These are phyloP conservation scores for Capillidium heterosporum DNA, from an alignment of 371 early-diverging fungal genomes.

Conservation along the genomic window DNA sequence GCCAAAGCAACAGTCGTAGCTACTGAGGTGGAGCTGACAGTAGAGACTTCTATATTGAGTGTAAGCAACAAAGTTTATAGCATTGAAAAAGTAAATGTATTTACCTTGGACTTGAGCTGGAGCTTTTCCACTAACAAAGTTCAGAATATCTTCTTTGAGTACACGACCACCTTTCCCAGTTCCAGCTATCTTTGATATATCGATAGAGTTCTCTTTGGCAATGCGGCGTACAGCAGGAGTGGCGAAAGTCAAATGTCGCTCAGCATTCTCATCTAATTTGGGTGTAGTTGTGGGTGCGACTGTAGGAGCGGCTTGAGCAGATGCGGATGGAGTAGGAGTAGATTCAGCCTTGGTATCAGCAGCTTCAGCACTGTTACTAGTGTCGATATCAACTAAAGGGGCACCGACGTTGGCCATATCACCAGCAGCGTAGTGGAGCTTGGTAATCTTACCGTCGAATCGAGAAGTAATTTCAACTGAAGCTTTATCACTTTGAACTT, in stretches of 20 bases:
- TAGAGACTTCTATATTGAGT: not conserved
- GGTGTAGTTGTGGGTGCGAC: not conserved
- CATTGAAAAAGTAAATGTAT: slow-evolving; percentile 6
- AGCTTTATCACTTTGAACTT: slow-evolving; percentile 96
- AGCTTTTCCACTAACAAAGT: slow-evolving; percentile 17
- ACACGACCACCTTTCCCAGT: slow-evolving; percentile 78
- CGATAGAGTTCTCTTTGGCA: slow-evolving; percentile 60
- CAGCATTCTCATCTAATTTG: not conserved
- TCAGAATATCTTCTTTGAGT: slow-evolving; percentile 76
- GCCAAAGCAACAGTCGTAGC: slow-evolving; percentile 7
- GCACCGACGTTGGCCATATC: slow-evolving; percentile 88
- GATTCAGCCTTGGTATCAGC: slow-evolving; percentile 12
- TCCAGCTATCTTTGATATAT: slow-evolving; percentile 48
- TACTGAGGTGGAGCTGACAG: not conserved
- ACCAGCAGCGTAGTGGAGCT: slow-evolving; percentile 65
- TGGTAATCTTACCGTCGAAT: slow-evolving; percentile 66
- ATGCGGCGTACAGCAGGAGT: slow-evolving; percentile 87
- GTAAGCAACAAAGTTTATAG: not conserved
- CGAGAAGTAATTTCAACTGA: slow-evolving; percentile 94
- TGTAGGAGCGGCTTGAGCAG: slow-evolving; percentile 11
- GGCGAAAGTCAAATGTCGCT: slow-evolving; percentile 24
- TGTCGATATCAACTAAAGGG: slow-evolving; percentile 83
- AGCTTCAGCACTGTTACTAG: slow-evolving; percentile 23
- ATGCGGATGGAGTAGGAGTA: slow-evolving; percentile 12
- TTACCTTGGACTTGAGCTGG: slow-evolving; percentile 10